A percentile compares a stretch with the other conserved stretches of the same genome.
Evolutionary conservation across 805 yeast species (phyloP).

Genomic region (Saccharomycopsis oosterbeekiorum): DNA sequence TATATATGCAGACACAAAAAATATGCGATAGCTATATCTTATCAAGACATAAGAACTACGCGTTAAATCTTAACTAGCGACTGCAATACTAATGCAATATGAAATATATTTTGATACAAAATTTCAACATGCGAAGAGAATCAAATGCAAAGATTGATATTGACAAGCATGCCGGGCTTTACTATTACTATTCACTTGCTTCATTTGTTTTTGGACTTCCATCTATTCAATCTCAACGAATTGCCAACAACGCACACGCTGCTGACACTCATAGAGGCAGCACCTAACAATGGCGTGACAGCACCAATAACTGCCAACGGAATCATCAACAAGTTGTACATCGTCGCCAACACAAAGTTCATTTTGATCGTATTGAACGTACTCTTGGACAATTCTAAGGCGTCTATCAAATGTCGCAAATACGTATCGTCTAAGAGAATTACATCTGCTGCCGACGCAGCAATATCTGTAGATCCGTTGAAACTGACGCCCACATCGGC

Average conservation of each 20-base stretch:
- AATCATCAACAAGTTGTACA: slow-evolving; percentile 75
- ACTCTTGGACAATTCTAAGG: slow-evolving; percentile 55
- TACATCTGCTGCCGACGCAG: slow-evolving; percentile 93
- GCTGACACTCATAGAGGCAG: slow-evolving; percentile 87
- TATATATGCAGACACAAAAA: background rate
- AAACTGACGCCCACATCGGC: slow-evolving; percentile 88
- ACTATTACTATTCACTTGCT: no score
- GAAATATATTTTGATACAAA: no score
- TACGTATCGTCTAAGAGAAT: slow-evolving; percentile 48
- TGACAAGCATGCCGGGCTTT: no score
- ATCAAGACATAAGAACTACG: no score
- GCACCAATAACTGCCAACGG: slow-evolving; percentile 95
- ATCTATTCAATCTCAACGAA: slow-evolving; percentile 60
- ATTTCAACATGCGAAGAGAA: no score
- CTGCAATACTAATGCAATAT: no score
- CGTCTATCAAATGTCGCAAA: slow-evolving; percentile 34
- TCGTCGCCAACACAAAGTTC: slow-evolving; percentile 80
- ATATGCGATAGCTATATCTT: no score
- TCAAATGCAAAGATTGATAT: no score
- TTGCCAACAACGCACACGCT: slow-evolving; percentile 81
- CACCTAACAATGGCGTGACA: slow-evolving; percentile 84
- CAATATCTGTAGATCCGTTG: slow-evolving; percentile 89
- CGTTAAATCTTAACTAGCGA: no score
- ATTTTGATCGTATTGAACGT: slow-evolving; percentile 68
- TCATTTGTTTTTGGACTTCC: slow-evolving; percentile 32